Conservation (phyloP, 257 asterid species). For the Solanum sitiens region DNA sequence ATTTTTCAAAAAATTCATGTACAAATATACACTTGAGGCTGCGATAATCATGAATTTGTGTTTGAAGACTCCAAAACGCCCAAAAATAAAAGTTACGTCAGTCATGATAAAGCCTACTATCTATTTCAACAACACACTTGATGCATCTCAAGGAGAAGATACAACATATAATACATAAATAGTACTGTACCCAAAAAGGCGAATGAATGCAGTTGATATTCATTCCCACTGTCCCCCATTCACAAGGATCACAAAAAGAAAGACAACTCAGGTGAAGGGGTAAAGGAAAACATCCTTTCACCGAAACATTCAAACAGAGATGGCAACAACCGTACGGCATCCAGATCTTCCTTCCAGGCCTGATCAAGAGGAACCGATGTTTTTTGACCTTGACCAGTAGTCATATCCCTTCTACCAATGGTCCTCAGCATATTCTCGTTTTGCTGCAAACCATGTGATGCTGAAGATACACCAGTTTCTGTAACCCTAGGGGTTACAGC, state of each 20-base stretch:
- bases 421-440: constrained; percentile 38
- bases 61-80: background rate
- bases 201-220: background rate
- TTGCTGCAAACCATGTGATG: constrained; percentile 15
- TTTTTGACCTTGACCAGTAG: constrained; percentile 30
- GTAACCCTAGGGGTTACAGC: constrained; percentile 8
- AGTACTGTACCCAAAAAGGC: background rate
- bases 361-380: constrained; percentile 34
- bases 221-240: background rate
- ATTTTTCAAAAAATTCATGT: too few relatives aligned
- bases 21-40: background rate
- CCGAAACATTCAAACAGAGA: constrained; percentile 59
- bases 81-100: too few relatives aligned
- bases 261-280: constrained; percentile 52
- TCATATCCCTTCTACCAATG: constrained; percentile 31
- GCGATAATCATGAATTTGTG: background rate
- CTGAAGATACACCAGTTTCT: background rate
- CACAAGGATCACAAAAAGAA: constrained; percentile 40
- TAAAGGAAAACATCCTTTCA: constrained; percentile 63
- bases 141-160: background rate
- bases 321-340: constrained; percentile 40
- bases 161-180: background rate
- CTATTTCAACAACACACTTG: background rate
- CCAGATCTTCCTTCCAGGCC: constrained; percentile 56
- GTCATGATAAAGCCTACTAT: background rate